Base-by-base conservation (phyloP, 495 filamentous ascomycete species). In the Choiromyces venosus region DNA sequence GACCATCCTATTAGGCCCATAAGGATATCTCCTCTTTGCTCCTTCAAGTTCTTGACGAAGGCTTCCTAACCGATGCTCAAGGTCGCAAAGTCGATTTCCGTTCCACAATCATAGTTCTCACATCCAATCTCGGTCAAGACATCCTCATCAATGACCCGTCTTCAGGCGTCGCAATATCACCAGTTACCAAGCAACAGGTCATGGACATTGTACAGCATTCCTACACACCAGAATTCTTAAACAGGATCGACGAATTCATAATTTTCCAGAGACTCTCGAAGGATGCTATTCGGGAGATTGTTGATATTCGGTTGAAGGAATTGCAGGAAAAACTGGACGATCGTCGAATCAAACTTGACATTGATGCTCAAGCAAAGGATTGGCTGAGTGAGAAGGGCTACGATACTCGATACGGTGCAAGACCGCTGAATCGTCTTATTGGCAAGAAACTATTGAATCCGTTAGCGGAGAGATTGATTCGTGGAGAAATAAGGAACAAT, bases 21-120 rank as follows among this genome's bases (percentile, higher is more conserved):
- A 90, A 92, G 35, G 95, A 99, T 80, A 97, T 98, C 74, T 95
- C 93, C 3, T 90, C 94, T 0, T 84, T 99, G n/a, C 88, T 99
- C 6, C 87, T 99, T 1, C 95, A 98, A 77, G 95, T 98, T 1
- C 88, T 99, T 0, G 95, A 99, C 83, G 95, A 98, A 82, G 95
- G 94, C 18, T 97, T 94, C 85, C 86, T 99, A 37, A 97, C 95
- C 6, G 95, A 98, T 82, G 87, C 93, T 4, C 94, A 98, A 82
- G 95, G 95, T 44, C 95, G 97, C 83, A 96, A 93, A 79, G 89
- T 99, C 66, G 95, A 98, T 81, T 98, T 98, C 85, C 86, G 92
- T 40, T 97, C 97, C 81, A 97, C 94, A 21, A 89, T 98, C 75
- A 97, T 99, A 78, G 94, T 98, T 0, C 86, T 99, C 44, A 97